phyloP scores from a whole-genome alignment of 805 yeast genomes.

The Myxozyma geophila region DNA sequence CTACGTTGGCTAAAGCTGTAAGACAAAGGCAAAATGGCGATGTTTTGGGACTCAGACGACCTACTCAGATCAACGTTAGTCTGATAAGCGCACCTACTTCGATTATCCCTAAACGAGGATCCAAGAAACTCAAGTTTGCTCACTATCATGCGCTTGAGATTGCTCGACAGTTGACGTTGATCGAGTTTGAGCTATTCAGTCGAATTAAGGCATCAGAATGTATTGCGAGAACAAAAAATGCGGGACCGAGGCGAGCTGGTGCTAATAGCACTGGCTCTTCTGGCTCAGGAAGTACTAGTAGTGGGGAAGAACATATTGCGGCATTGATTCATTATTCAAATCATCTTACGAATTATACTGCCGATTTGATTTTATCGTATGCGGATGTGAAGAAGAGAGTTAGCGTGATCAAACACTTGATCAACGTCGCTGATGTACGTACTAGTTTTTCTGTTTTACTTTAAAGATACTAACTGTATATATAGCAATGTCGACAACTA shows the following conservation, averaged over 20 bases:
- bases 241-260: background rate
- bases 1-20: conserved; percentile 47
- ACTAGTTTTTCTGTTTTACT: background rate
- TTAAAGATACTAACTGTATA: background rate
- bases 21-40: conserved; percentile 42
- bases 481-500: conserved; percentile 60
- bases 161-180: conserved; percentile 80
- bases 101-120: conserved; percentile 39
- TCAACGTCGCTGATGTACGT: conserved; percentile 69
- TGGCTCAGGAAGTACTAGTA: conserved; percentile 41
- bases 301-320: conserved; percentile 46
- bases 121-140: conserved; percentile 47
- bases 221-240: conserved; percentile 37
- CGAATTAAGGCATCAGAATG: conserved; percentile 72
- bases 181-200: conserved; percentile 69
- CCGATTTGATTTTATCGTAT: conserved; percentile 70
- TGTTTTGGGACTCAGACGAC: conserved; percentile 4
- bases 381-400: conserved; percentile 71
- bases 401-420: conserved; percentile 68
- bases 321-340: conserved; percentile 73
- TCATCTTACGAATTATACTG: conserved; percentile 78
- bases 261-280: background rate
- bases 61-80: conserved; percentile 16
- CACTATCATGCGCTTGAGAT: conserved; percentile 75
- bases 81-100: conserved; percentile 39